phyloP scores from a whole-genome alignment of 176 grass and related monocot genomes.

The Oryza australiensis region DNA sequence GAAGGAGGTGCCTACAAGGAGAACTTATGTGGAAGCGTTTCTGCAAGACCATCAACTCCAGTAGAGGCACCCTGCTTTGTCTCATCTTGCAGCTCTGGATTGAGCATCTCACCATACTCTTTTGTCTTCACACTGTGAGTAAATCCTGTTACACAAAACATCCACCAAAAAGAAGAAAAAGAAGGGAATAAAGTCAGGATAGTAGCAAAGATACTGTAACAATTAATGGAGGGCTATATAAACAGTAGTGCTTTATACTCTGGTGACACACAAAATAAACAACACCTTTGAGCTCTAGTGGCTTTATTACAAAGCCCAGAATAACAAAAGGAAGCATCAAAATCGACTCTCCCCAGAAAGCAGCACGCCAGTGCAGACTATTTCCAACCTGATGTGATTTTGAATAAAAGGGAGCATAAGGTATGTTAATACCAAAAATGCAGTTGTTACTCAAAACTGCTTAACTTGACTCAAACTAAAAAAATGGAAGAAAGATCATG shows the following conservation, averaged over 20 bases:
- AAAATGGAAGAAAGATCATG: conserved; percentile 6
- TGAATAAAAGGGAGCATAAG: background rate
- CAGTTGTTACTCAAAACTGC: conserved; percentile 7
- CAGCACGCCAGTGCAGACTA: conserved; percentile 82
- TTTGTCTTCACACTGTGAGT: conserved; percentile 30
- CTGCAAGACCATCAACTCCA: conserved; percentile 29
- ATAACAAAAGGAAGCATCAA: conserved; percentile 99
- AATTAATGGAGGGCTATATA: background rate
- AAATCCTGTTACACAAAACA: conserved; percentile 48
- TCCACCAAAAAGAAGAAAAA: background rate
- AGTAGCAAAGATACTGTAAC: background rate
- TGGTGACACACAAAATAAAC: conserved; percentile 17
- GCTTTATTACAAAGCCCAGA: conserved; percentile 91
- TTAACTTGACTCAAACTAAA: conserved; percentile 17
- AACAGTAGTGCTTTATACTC: conserved; percentile 7
- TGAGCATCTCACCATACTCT: conserved; percentile 44
- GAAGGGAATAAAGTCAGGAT: background rate
- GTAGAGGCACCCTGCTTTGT: conserved; percentile 44
- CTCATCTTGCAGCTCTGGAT: conserved; percentile 36
- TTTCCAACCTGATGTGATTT: conserved; percentile 61
- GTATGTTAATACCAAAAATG: conserved; percentile 5
- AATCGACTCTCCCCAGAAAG: conserved; percentile 96
- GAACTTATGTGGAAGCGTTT: conserved; percentile 40
- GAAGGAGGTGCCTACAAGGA: conserved; percentile 42
- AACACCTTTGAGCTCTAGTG: conserved; percentile 86